Evolutionary conservation across 1,284 basidiomycete species (phyloP), one percentile per base, ranked within the genome.

Genomic region (Caloboletus firmus): DNA sequence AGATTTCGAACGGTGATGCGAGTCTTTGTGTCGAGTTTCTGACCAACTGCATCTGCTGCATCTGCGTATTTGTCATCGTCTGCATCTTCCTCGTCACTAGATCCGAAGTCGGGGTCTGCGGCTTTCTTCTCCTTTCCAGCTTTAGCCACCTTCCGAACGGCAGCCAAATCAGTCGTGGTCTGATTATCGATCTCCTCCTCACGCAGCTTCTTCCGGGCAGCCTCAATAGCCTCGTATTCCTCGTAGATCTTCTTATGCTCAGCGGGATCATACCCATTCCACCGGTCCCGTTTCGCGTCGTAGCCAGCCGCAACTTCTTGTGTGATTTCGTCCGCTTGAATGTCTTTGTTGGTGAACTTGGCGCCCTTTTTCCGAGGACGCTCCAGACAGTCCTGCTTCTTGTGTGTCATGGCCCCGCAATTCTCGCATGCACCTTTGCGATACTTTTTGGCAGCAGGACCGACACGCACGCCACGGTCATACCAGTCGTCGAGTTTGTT

Each of bases 371-470:
- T 95, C 53, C 97, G 84, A 24, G 97, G 97, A 52, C 97, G 84
- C 74, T 99, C 97, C 45, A 99, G 80, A 72, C 97, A 99, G 71
- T 99, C 97, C 63, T 83, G 77, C 56, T 81, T 84, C 74, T 91
- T 90, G 79, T 99, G 97, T 2, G 93, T 92, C 81, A 98, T 89
- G 17, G 96, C 91, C 55, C 96, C 96, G 66, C 96, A 99, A 71
- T 99, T 99, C 76, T 97, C 95, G 77, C 96, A 99, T 31, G 96
- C 97, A 32, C 96, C 96, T 71, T 97, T 96, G 62, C 97, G 84
- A 71, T 91, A 99, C 74, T 97, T 98, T 69, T 93, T 98, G 37
- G 95, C 91, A 1, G 92, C 91, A 0, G 93, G 92, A 4, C 91
- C 93, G 0, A 89, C 85, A 60, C 85, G 89, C 12, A 81, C 81